Evolutionary conservation across 2,329 filamentous ascomycete genomes (phyloP).

Genomic region (Microdochium paspali): DNA sequence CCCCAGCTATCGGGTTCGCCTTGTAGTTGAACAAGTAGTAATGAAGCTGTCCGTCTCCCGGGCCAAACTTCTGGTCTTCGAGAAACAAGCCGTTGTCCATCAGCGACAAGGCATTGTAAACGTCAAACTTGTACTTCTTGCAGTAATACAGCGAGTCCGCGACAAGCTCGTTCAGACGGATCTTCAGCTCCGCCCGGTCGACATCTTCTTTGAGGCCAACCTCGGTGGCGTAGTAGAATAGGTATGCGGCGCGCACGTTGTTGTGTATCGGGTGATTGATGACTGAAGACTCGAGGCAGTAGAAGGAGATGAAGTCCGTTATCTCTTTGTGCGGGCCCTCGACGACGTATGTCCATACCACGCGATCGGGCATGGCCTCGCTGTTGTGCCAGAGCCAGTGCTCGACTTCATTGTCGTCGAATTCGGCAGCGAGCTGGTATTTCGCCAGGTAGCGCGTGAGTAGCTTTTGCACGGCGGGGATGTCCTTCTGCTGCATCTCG

Average conservation of each 20-base stretch:
- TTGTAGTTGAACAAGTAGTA: slow-evolving; percentile 98
- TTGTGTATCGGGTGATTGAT: slow-evolving; percentile 73
- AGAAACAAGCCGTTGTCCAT: slow-evolving; percentile 94
- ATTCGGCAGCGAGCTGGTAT: slow-evolving; percentile 78
- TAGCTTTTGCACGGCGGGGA: slow-evolving; percentile 65
- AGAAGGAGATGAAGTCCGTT: slow-evolving; percentile 96
- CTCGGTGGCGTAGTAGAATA: slow-evolving; percentile 94
- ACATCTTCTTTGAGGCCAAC: slow-evolving; percentile 53
- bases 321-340: slow-evolving; percentile 68
- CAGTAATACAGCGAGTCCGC: slow-evolving; percentile 81
- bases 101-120: slow-evolving; percentile 90
- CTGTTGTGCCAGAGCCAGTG: slow-evolving; percentile 81
- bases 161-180: slow-evolving; percentile 71
- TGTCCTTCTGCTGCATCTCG: slow-evolving; percentile 69
- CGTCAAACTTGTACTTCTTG: slow-evolving; percentile 79
- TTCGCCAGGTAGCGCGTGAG: slow-evolving; percentile 68
- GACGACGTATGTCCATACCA: slow-evolving; percentile 90
- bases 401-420: slow-evolving; percentile 68
- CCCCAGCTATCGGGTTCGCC: slow-evolving; percentile 74
- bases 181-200: slow-evolving; percentile 54
- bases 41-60: slow-evolving; percentile 88
- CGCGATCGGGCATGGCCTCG: slow-evolving; percentile 57
- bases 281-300: slow-evolving; percentile 85
- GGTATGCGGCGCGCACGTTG: slow-evolving; percentile 79
- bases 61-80: slow-evolving; percentile 87